These are phyloP conservation scores for Tubosaeta sp. DNA, from an alignment of 768 basidiomycete genomes.

Conservation along the genomic window DNA sequence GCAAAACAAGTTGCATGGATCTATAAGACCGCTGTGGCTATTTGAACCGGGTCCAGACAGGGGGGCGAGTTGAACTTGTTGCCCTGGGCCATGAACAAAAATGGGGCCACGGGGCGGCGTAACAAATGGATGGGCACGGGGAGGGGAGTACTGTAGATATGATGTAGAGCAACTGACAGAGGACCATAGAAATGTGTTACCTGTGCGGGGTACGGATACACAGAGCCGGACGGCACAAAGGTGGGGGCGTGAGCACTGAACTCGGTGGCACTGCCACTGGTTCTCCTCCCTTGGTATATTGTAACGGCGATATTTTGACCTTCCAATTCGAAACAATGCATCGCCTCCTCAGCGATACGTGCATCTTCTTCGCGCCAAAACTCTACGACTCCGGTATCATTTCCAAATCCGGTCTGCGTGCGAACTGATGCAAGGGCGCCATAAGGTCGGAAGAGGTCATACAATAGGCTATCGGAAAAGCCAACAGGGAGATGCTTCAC, in stretches of 20 bases:
- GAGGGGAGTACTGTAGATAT: conserved; percentile 58
- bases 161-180: conserved; percentile 3
- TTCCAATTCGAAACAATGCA: conserved; percentile 81
- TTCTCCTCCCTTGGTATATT: conserved; percentile 64
- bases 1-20: conserved; percentile 88
- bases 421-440: conserved; percentile 80
- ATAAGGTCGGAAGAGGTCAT: conserved; percentile 79
- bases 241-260: conserved; percentile 72
- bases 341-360: conserved; percentile 66
- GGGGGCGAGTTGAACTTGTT: conserved; percentile 85
- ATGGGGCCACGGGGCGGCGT: conserved; percentile 34
- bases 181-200: conserved; percentile 27
- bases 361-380: conserved; percentile 90
- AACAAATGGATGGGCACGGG: conserved; percentile 51
- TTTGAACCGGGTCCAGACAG: conserved; percentile 66
- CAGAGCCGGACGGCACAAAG: conserved; percentile 69
- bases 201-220: conserved; percentile 62
- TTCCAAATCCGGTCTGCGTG: conserved; percentile 69
- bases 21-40: conserved; percentile 84
- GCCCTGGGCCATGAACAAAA: conserved; percentile 85
- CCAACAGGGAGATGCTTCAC: conserved; percentile 77
- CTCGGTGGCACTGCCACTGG: conserved; percentile 51
- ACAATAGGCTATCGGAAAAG: conserved; percentile 69
- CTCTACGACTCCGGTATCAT: conserved; percentile 75
- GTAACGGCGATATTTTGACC: conserved; percentile 85